Evolutionary conservation across 345 rosid genomes (phyloP).

Genomic region (Eutrema heterophyllum): DNA sequence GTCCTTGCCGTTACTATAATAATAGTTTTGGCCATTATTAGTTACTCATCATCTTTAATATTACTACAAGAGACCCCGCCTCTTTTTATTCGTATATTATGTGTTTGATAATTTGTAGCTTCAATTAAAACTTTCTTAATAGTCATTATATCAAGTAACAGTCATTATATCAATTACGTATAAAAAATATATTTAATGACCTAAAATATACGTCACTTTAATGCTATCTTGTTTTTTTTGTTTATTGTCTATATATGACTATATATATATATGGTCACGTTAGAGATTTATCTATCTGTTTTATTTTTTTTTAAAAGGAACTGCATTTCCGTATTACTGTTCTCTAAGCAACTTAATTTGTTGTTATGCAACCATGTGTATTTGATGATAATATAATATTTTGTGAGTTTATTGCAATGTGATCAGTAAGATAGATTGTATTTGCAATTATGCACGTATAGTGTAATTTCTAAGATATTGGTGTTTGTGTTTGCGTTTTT

Average conservation of each 20-base stretch:
- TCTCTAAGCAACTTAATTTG: not conserved
- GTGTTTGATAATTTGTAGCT: not conserved
- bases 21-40: not conserved
- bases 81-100: not conserved
- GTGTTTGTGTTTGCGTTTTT: not conserved
- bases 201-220: not conserved
- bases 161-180: not conserved
- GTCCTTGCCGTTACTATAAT: constrained; percentile 1
- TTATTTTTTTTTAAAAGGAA: not conserved
- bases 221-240: not conserved
- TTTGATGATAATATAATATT: not conserved
- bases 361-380: not conserved
- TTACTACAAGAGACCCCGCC: not conserved
- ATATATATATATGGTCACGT: not conserved
- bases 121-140: not conserved
- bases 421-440: not conserved
- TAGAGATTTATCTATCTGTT: not conserved
- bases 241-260: not conserved
- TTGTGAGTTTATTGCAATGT: not conserved
- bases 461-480: not conserved
- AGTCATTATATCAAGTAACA: not conserved
- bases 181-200: not conserved
- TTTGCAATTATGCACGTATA: not conserved
- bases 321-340: not conserved
- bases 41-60: too few species aligned